These are phyloP conservation scores for Neocatenulostroma microsporum DNA, from an alignment of 2,329 filamentous ascomycete species.

Conservation along the genomic window DNA sequence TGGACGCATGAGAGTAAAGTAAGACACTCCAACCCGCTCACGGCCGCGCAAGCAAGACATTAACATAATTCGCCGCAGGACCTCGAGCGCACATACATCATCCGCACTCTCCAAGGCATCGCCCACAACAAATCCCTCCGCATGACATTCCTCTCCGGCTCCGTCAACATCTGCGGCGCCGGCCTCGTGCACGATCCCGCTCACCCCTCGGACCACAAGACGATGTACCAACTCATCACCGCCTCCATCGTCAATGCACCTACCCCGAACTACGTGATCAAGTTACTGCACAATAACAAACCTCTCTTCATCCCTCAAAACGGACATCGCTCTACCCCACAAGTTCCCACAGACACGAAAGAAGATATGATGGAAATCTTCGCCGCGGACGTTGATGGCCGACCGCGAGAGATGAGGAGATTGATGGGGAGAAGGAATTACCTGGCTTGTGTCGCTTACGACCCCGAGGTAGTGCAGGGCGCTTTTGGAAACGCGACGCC, in stretches of 20 bases:
- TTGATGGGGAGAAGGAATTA: conserved; percentile 94
- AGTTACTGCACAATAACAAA: conserved; percentile 92
- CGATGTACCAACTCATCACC: conserved; percentile 97
- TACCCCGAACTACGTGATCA: conserved; percentile 75
- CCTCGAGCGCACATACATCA: conserved; percentile 90
- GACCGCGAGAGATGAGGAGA: conserved; percentile 72
- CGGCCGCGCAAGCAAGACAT: no score
- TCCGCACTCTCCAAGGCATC: conserved; percentile 91
- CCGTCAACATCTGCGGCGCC: conserved; percentile 83
- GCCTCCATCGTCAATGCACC: conserved; percentile 88
- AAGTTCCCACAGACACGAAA: conserved; percentile 74
- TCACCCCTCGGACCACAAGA: conserved; percentile 90
- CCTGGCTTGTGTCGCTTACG: conserved; percentile 85
- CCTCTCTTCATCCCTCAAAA: conserved; percentile 85
- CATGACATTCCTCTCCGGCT: conserved; percentile 94
- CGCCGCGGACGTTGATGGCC: conserved; percentile 83
- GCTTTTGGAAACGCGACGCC: conserved; percentile 17
- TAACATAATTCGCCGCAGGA: conserved; percentile 57
- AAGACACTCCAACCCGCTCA: conserved; percentile 10
- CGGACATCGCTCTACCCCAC: conserved; percentile 55
- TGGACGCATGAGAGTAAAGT: conserved; percentile 97
- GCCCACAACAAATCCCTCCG: conserved; percentile 89
- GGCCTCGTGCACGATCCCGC: conserved; percentile 90
- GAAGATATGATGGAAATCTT: conserved; percentile 99
- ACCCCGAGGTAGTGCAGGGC: conserved; percentile 64